These are phyloP conservation scores for Rhododendron henanense DNA, from an alignment of 148 eudicot genomes.

Conservation along the genomic window DNA sequence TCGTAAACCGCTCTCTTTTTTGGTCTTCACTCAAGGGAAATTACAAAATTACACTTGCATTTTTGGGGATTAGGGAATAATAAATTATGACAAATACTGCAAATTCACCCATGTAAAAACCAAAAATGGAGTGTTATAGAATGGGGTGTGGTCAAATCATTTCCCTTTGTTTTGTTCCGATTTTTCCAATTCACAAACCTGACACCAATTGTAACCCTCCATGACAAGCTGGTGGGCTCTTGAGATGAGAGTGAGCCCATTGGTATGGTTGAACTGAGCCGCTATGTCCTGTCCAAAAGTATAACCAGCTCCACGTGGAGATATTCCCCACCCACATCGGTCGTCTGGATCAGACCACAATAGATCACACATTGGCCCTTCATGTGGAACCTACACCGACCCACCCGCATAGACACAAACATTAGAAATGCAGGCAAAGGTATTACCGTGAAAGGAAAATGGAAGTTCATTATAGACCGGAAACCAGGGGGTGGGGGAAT, in stretches of 20 bases:
- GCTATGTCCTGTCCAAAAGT: conserved; percentile 97
- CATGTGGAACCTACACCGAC: conserved; percentile 76
- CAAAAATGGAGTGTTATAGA: background rate
- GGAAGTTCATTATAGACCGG: background rate
- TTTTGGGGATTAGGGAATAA: background rate
- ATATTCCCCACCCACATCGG: conserved; percentile 98
- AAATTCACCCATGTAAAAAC: background rate
- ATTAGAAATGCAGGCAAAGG: background rate
- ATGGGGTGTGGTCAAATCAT: background rate
- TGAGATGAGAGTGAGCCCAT: conserved; percentile 83
- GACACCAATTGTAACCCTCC: conserved; percentile 98
- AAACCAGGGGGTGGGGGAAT: background rate
- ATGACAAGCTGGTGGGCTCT: conserved; percentile 98
- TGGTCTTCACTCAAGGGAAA: background rate
- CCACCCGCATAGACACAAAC: background rate
- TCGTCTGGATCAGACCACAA: conserved; percentile 99
- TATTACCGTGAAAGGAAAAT: background rate
- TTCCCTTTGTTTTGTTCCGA: background rate
- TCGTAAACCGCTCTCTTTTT: background rate
- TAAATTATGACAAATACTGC: background rate
- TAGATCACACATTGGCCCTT: conserved; percentile 99
- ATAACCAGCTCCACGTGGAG: conserved; percentile 98
- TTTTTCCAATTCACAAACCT: conserved; percentile 46
- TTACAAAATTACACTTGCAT: background rate
- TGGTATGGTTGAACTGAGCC: conserved; percentile 77